Evolutionary conservation across 352 stramenopile species (phyloP), one percentile per base, ranked within the genome.

Genomic region (Phytopythium helicoides): DNA sequence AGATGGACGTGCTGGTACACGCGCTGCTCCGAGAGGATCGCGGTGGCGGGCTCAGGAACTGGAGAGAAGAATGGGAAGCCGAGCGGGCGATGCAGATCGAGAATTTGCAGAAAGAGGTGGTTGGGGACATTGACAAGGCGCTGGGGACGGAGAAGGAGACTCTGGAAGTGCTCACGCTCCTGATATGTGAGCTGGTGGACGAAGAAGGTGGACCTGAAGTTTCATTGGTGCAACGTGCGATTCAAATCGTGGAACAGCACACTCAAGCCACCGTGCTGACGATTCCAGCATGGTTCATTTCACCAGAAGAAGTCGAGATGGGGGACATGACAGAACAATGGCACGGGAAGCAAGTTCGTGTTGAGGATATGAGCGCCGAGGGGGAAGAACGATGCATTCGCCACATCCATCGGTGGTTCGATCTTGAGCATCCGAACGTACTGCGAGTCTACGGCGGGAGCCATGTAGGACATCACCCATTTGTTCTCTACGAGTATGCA

Each of bases 241-340:
- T n/a, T 9, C 14, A 58, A n/a, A 28, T 66, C 8, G 28, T 39
- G 5, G 26, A 12, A n/a, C 4, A 41, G 0, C 35, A 26, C 39
- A 28, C 34, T 6, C 22, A 16, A 1, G 23, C 18, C 3, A 25
- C 36, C 25, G 21, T 42, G 39, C 21, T 41, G 19, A 35, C 39
- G 7, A 37, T 69, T 16, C 44, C 64, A 11, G 36, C 56, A 6
- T 73, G 64, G 64, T 73, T 73, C 37, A 60, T 73, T n/a, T 56
- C 64, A 6, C 55, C 26, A 3, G 50, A 69, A 22, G 52, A 73
- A 25, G 60, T 73, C 33, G 31, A 38, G 7, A 7, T 48, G 10
- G 28, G 28, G 28, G 28, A 9, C 9, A 5, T 33, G 22, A 50
- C 44, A 14, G 26, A 21, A 12, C 11, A 11, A 28, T 71, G 63